Percentiles rank a stretch among this genome's conserved stretches.
Conservation (phyloP, 2,329 filamentous ascomycete species). For the Talaromyces sp. region DNA sequence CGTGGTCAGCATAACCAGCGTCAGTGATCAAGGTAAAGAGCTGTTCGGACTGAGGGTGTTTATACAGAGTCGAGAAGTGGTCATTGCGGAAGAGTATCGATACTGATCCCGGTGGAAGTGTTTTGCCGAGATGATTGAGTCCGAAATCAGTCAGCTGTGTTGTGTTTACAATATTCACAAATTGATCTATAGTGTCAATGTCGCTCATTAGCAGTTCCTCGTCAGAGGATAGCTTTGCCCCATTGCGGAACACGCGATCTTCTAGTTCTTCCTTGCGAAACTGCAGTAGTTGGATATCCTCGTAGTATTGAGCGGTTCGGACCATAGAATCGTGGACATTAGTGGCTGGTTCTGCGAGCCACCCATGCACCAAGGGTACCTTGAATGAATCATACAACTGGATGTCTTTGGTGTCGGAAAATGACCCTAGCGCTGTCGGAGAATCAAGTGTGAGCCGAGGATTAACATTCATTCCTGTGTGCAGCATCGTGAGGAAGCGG, state of each 20-base stretch:
- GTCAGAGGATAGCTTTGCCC: slow-evolving; percentile 64
- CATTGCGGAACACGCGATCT: slow-evolving; percentile 63
- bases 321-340: slow-evolving; percentile 66
- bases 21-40: slow-evolving; percentile 87
- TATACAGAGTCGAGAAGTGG: slow-evolving; percentile 91
- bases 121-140: slow-evolving; percentile 67
- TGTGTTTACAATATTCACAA: slow-evolving; percentile 66
- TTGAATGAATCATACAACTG: slow-evolving; percentile 85
- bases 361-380: slow-evolving; percentile 86
- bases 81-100: slow-evolving; percentile 96
- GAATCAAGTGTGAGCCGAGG: slow-evolving; percentile 69
- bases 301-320: slow-evolving; percentile 76
- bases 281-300: slow-evolving; percentile 84
- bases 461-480: slow-evolving; percentile 98
- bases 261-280: slow-evolving; percentile 89
- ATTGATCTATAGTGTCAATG: slow-evolving; percentile 76
- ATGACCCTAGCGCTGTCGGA: slow-evolving; percentile 59
- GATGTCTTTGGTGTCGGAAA: slow-evolving; percentile 85
- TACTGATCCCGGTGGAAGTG: slow-evolving; percentile 70
- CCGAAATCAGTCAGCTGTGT: slow-evolving; percentile 86
- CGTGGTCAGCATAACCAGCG: slow-evolving; percentile 79
- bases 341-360: slow-evolving; percentile 69
- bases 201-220: slow-evolving; percentile 72
- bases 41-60: slow-evolving; percentile 71
- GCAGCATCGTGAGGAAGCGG: slow-evolving; percentile 77